Conservation (phyloP, 352 stramenopile genomes). For the Pythium sp. region DNA sequence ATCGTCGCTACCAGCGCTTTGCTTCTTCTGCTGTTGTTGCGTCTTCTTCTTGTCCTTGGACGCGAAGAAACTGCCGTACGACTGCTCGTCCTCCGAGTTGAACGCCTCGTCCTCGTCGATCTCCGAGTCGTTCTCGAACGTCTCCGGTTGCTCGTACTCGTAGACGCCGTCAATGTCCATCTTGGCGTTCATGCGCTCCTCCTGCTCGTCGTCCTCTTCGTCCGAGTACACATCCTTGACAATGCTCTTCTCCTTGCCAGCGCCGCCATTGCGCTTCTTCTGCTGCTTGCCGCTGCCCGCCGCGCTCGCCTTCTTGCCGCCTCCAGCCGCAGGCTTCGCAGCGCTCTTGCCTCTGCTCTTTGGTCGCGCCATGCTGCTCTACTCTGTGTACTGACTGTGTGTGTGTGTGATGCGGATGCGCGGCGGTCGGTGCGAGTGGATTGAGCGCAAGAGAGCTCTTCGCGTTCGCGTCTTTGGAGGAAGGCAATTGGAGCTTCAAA, state of each 20-base stretch:
- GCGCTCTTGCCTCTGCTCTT: constrained; percentile 24
- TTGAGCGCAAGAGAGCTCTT: neutral
- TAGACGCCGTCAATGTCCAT: constrained; percentile 82
- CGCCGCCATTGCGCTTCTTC: constrained; percentile 16
- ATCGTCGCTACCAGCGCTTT: constrained; percentile 19
- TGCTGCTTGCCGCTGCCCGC: constrained; percentile 18
- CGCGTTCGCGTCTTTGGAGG: neutral
- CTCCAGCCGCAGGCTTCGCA: neutral
- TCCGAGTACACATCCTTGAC: constrained; percentile 75
- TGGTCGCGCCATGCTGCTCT: constrained; percentile 24
- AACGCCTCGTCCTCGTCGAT: constrained; percentile 94
- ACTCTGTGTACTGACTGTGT: constrained; percentile 2
- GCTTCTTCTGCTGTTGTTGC: constrained; percentile 20
- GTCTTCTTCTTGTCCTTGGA: constrained; percentile 18
- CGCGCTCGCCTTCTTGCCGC: constrained; percentile 22
- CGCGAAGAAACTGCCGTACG: constrained; percentile 86
- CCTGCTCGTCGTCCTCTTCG: constrained; percentile 70
- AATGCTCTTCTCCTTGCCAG: constrained; percentile 23
- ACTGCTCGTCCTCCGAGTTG: constrained; percentile 91
- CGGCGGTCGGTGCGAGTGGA: constrained; percentile 3
- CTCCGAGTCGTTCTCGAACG: constrained; percentile 89
- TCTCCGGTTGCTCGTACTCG: constrained; percentile 76
- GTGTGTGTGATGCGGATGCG: neutral
- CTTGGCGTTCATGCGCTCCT: constrained; percentile 55
- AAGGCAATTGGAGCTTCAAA: constrained; percentile 7